Conservation (phyloP, 495 filamentous ascomycete species). For the Annulohypoxylon bovei region DNA sequence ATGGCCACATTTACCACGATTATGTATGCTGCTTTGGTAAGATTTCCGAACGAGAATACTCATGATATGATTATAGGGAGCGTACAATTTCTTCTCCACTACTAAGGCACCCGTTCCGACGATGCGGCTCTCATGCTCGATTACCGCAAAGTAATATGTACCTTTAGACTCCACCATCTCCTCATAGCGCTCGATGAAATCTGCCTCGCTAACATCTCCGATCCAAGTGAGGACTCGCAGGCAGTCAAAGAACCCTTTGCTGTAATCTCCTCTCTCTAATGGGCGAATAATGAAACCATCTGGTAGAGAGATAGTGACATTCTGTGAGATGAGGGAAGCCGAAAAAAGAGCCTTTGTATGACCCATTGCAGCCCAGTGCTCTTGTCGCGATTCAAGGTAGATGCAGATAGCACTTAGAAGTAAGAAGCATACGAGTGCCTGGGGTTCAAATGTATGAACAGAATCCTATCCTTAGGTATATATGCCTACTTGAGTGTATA, state of each 20-base stretch:
- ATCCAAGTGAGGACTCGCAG: conserved; percentile 84
- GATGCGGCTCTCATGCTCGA: conserved; percentile 70
- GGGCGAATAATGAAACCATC: conserved; percentile 79
- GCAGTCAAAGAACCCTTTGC: conserved; percentile 77
- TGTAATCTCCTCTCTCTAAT: conserved; percentile 74
- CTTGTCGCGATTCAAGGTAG: background rate
- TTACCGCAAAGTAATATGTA: conserved; percentile 80
- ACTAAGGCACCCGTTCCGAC: conserved; percentile 84
- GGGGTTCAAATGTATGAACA: too few species aligned
- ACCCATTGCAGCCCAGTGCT: conserved; percentile 18
- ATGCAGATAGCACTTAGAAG: background rate
- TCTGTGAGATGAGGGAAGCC: conserved; percentile 72
- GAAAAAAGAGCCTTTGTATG: conserved; percentile 68
- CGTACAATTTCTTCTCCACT: conserved; percentile 77
- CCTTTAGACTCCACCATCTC: conserved; percentile 76
- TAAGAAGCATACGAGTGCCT: background rate
- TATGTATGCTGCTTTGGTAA: conserved; percentile 62
- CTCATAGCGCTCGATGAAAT: conserved; percentile 78
- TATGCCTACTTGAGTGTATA: background rate
- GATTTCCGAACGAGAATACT: background rate
- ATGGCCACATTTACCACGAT: conserved; percentile 75
- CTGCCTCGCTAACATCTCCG: conserved; percentile 74
- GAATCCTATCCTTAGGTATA: too few species aligned
- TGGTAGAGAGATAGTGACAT: conserved; percentile 70
- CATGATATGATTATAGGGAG: background rate